phyloP scores from a whole-genome alignment of 495 filamentous ascomycete species.

The Symbiotaphrina buchneri region DNA sequence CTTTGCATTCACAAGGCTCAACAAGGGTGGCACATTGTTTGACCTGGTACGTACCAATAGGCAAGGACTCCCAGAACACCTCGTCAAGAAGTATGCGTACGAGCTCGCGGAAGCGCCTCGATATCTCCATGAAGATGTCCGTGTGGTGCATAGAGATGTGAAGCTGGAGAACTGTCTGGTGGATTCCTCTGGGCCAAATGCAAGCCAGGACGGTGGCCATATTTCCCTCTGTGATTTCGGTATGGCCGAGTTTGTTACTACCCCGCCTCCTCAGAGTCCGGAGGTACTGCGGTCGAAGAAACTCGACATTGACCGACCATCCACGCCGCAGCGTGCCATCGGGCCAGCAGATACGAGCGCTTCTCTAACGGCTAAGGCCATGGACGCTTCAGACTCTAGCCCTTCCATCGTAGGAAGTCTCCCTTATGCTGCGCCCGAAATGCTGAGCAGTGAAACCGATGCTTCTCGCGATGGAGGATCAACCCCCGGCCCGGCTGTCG shows the following conservation, averaged over 20 bases:
- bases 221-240: constrained; percentile 55
- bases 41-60: constrained; percentile 40
- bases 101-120: constrained; percentile 47
- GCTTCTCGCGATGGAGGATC: constrained; percentile 5
- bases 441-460: constrained; percentile 20
- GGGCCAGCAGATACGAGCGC: too few species aligned
- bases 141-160: constrained; percentile 50
- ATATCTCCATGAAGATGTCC: constrained; percentile 52
- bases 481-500: constrained; percentile 30
- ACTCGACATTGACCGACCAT: too few species aligned
- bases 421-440: constrained; percentile 42
- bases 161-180: constrained; percentile 62
- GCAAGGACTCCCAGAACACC: constrained; percentile 22
- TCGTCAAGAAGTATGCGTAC: constrained; percentile 39
- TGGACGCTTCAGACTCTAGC: constrained; percentile 14
- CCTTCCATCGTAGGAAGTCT: constrained; percentile 33
- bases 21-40: constrained; percentile 46
- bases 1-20: constrained; percentile 50
- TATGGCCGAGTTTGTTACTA: constrained; percentile 48
- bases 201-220: constrained; percentile 26
- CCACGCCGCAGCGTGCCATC: too few species aligned
- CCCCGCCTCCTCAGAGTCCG: too few species aligned
- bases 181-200: constrained; percentile 26
- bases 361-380: constrained; percentile 18
- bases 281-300: too few species aligned